Percentiles rank a stretch among this genome's conserved stretches.
These are phyloP conservation scores for Penstemon davidsonii DNA, from an alignment of 257 asterid genomes.

Conservation along the genomic window DNA sequence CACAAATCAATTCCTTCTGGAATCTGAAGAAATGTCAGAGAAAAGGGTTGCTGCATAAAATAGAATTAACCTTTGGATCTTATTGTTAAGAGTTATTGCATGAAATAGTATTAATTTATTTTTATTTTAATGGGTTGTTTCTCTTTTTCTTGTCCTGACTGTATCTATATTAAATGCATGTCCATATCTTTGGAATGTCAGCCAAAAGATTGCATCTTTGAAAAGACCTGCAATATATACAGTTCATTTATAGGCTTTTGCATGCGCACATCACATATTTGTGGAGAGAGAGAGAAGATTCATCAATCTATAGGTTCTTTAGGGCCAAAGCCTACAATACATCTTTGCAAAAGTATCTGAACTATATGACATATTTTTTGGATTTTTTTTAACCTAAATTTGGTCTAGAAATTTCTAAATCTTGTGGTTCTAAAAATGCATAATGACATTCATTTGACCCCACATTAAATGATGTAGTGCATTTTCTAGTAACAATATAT, in stretches of 20 bases:
- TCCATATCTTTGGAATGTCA: slow-evolving; percentile 50
- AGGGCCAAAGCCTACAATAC: slow-evolving; percentile 20
- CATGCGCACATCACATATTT: slow-evolving; percentile 30
- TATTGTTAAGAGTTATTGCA: slow-evolving; percentile 23
- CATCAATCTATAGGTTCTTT: slow-evolving; percentile 17
- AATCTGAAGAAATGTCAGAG: slow-evolving; percentile 37
- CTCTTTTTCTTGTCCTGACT: slow-evolving; percentile 27
- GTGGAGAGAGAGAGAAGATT: slow-evolving; percentile 28
- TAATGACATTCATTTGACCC: no score
- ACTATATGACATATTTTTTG: neutral
- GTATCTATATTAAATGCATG: slow-evolving; percentile 32
- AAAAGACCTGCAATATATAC: slow-evolving; percentile 39
- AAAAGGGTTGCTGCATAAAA: slow-evolving; percentile 29
- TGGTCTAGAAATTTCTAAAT: neutral
- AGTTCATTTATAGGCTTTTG: slow-evolving; percentile 44
- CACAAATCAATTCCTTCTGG: slow-evolving; percentile 39
- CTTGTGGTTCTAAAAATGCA: neutral
- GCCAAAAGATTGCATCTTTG: slow-evolving; percentile 40
- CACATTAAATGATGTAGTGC: no score
- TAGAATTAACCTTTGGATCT: slow-evolving; percentile 46
- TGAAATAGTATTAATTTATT: slow-evolving; percentile 21
- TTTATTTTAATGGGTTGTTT: neutral
- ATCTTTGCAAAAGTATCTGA: slow-evolving; percentile 2
- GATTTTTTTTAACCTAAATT: neutral
- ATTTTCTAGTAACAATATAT: neutral